Conservation (phyloP, 352 stramenopile genomes). For the Phytophthora ramorum region DNA sequence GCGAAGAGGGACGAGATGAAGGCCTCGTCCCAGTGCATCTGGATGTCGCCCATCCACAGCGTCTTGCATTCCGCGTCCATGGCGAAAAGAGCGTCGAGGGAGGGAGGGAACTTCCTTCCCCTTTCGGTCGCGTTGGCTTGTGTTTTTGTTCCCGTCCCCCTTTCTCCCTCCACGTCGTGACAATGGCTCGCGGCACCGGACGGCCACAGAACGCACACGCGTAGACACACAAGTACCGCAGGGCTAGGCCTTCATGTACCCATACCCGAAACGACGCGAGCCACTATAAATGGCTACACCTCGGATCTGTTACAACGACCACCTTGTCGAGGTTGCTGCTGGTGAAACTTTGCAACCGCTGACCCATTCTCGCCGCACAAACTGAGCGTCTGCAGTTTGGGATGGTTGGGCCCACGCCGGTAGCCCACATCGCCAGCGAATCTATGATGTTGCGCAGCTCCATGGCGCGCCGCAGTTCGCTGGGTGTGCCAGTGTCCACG, state of each 20-base stretch:
- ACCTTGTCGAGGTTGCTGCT: no score
- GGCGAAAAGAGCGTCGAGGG: neutral
- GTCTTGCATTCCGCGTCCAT: conserved; percentile 79
- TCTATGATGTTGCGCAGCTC: conserved; percentile 20
- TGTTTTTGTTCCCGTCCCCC: conserved; percentile 22
- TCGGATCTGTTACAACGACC: conserved; percentile 9
- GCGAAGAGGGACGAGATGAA: conserved; percentile 90
- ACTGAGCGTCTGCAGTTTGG: neutral
- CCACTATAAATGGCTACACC: conserved; percentile 27
- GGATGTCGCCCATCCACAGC: conserved; percentile 92
- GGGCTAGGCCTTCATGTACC: conserved; percentile 6
- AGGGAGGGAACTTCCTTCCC: conserved; percentile 6
- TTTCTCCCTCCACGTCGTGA: conserved; percentile 37
- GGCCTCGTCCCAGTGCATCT: conserved; percentile 91
- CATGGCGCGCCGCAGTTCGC: conserved; percentile 55
- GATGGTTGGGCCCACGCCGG: conserved; percentile 30
- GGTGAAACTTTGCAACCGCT: neutral
- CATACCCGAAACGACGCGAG: conserved; percentile 31
- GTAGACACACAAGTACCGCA: conserved; percentile 13
- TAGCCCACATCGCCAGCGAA: conserved; percentile 18
- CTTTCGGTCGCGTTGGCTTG: conserved; percentile 19
- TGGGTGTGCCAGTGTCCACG: conserved; percentile 68
- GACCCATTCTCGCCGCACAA: neutral
- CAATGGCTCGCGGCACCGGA: conserved; percentile 16
- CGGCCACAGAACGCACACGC: conserved; percentile 14